Evolutionary conservation across 495 filamentous ascomycete genomes (phyloP), one percentile per base, ranked within the genome.

Genomic region (Hypoxylon intermedium): DNA sequence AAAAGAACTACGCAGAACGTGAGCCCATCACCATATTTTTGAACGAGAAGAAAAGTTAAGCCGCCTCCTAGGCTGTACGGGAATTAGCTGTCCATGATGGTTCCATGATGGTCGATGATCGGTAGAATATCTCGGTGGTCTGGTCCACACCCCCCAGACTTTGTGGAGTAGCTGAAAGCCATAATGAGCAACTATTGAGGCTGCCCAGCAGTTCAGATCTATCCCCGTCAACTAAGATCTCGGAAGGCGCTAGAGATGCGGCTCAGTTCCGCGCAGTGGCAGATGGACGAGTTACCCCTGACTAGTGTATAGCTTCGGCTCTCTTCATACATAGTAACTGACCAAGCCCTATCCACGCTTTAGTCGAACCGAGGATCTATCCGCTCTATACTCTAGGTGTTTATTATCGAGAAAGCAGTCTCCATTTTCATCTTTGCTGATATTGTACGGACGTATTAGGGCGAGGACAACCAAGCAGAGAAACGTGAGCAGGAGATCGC

Each of bases 261-360:
- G 37, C 38, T 28, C 16, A 9, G 2, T 55, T 45, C 51, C 44
- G 26, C 31, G 30, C 28, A 34, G 11, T n/a, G n/a, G 24, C 30
- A 24, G 23, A 26, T 54, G 44, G 21, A 44, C 58, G 58, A 54
- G 23, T 49, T 48, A 54, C 58, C 58, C 58, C 58, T 60, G 58
- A 43, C 58, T 60, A 60, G 43, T 42, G n/a, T 36, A 37, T 47
- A 50, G 45, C 44, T 44, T 43, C 37, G 19, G 28, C 23, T 50
- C 13, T 12, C 15, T 9, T 34, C 43, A 18, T n/a, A n/a, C n/a
- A n/a, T n/a, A n/a, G n/a, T n/a, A n/a, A n/a, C n/a, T n/a, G n/a
- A n/a, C n/a, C n/a, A n/a, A n/a, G n/a, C n/a, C n/a, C n/a, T n/a
- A n/a, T n/a, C n/a, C n/a, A n/a, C n/a, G n/a, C n/a, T n/a, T n/a